A percentile compares a stretch with the other conserved stretches of the same genome.
Evolutionary conservation across 2,329 filamentous ascomycete species (phyloP).

Genomic region (Colletotrichum gigasporum): DNA sequence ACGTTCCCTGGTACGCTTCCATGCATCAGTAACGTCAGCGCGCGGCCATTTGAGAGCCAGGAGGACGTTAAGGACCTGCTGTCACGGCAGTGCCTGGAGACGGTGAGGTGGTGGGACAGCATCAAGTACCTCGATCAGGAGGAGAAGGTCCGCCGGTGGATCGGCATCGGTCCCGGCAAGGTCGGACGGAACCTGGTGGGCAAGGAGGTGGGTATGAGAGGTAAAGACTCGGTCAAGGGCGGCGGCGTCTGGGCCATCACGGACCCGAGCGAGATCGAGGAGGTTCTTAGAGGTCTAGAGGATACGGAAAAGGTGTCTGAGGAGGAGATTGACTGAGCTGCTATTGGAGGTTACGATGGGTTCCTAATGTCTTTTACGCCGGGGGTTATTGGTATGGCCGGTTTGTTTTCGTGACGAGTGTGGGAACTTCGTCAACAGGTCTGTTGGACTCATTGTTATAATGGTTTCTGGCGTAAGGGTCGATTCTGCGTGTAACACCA

Average conservation of each 20-base stretch:
- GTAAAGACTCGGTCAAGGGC: slow-evolving; percentile 81
- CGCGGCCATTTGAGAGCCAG: slow-evolving; percentile 77
- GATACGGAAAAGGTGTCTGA: slow-evolving; percentile 66
- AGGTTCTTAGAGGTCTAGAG: slow-evolving; percentile 71
- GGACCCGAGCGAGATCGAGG: slow-evolving; percentile 79
- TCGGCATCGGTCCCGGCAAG: slow-evolving; percentile 93
- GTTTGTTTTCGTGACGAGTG: neutral
- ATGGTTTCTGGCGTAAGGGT: slow-evolving; percentile 10
- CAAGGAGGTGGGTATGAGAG: slow-evolving; percentile 91
- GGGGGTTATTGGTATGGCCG: neutral
- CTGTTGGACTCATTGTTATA: neutral
- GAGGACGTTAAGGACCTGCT: slow-evolving; percentile 82
- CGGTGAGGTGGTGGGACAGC: slow-evolving; percentile 93
- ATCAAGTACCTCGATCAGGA: slow-evolving; percentile 90
- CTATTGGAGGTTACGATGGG: neutral
- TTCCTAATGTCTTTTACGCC: neutral
- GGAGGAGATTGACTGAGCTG: slow-evolving; percentile 52
- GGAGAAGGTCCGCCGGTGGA: slow-evolving; percentile 82
- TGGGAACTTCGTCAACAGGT: neutral
- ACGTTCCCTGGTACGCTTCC: slow-evolving; percentile 79
- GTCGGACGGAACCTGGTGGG: slow-evolving; percentile 93
- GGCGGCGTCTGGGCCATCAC: slow-evolving; percentile 94
- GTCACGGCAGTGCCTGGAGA: slow-evolving; percentile 86
- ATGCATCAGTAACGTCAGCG: slow-evolving; percentile 88
- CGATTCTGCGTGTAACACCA: slow-evolving; percentile 2